Percentiles rank a stretch among this genome's conserved stretches.
Conservation (phyloP, 1,284 basidiomycete species). For the Naganishia albida region DNA sequence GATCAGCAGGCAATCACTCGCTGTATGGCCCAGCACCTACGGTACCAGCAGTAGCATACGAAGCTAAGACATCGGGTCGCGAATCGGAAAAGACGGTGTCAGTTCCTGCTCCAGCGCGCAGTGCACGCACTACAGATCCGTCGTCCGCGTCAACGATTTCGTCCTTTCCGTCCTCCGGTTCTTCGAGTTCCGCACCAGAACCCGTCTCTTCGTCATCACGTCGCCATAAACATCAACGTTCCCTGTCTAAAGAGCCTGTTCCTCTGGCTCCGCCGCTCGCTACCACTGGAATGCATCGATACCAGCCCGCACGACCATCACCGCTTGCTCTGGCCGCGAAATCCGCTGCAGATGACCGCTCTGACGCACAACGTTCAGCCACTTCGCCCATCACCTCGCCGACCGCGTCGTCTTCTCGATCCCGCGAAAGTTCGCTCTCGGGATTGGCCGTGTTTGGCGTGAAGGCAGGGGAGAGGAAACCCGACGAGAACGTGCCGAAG, state of each 20-base stretch:
- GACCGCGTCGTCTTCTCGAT: conserved; percentile 5
- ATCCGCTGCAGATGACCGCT: not conserved
- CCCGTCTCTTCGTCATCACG: not conserved
- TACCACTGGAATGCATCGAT: conserved; percentile 32
- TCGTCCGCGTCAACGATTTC: not conserved
- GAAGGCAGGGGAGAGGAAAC: conserved; percentile 18
- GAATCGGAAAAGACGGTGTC: not conserved
- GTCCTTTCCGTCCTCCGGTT: not conserved
- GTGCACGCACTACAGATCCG: not conserved
- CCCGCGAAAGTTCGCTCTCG: conserved; percentile 18
- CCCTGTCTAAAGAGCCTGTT: conserved; percentile 22
- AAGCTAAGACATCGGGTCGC: not conserved
- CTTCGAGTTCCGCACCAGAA: not conserved
- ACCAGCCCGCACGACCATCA: conserved; percentile 49
- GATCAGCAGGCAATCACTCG: not conserved
- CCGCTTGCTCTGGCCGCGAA: conserved; percentile 42
- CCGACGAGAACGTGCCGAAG: conserved; percentile 27
- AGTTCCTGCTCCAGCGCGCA: not conserved
- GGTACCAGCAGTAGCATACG: not conserved
- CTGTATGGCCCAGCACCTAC: not conserved
- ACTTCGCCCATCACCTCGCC: not conserved
- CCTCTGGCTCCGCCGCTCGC: conserved; percentile 2
- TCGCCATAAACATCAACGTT: conserved; percentile 20
- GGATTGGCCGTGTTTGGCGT: conserved; percentile 11
- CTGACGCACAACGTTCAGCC: not conserved